Conservation (phyloP, 371 early-diverging fungal genomes). For the Circinella minor region DNA sequence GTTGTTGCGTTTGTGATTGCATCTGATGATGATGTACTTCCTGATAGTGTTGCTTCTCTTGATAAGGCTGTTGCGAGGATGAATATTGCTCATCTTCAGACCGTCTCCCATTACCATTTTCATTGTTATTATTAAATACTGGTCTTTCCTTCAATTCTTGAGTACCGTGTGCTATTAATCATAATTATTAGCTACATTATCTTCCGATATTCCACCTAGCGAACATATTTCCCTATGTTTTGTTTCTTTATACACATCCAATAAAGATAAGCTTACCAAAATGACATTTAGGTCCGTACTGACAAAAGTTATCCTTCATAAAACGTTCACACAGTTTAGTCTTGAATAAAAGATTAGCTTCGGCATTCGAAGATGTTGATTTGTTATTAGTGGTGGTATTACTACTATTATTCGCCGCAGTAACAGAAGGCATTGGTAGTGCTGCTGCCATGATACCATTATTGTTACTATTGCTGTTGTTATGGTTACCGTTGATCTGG, state of each 20-base stretch:
- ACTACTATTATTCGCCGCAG: background rate
- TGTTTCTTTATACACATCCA: background rate
- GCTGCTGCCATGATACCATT: background rate
- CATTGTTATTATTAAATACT: conserved; percentile 19
- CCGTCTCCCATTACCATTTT: conserved; percentile 7
- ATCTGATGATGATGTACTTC: background rate
- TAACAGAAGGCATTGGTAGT: too few relatives aligned
- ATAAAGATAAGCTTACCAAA: conserved; percentile 58
- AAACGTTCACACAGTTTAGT: conserved; percentile 84
- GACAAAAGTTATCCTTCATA: conserved; percentile 77
- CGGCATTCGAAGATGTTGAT: conserved; percentile 19
- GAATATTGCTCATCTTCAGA: background rate
- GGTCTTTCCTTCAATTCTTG: conserved; percentile 34
- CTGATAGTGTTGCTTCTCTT: too few relatives aligned
- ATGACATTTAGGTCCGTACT: conserved; percentile 84
- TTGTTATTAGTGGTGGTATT: background rate
- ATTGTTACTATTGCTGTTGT: background rate
- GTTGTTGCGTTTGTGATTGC: background rate
- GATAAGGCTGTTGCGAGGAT: too few relatives aligned
- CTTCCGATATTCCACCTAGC: too few relatives aligned
- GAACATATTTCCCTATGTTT: background rate
- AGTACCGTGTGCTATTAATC: conserved; percentile 27
- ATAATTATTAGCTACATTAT: too few relatives aligned
- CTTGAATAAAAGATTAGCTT: conserved; percentile 76
- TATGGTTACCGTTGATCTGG: too few relatives aligned